phyloP scores from a whole-genome alignment of 768 basidiomycete genomes.

The Pisolithus marmoratus region DNA sequence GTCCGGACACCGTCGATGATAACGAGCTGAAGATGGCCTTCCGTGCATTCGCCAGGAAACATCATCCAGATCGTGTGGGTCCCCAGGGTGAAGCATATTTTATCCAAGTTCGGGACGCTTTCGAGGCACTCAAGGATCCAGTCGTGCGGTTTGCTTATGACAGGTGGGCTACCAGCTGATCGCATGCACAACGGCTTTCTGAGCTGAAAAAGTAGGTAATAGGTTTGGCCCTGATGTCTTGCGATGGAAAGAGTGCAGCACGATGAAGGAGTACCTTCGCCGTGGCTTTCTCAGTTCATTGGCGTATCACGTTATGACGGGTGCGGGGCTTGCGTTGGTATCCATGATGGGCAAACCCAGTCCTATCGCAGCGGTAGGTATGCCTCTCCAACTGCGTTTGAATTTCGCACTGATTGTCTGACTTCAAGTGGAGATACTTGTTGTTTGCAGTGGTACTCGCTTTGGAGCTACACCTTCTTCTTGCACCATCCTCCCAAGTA shows the following conservation, averaged over 20 bases:
- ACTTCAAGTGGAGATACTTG: slow-evolving; percentile 69
- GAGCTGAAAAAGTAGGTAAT: slow-evolving; percentile 5
- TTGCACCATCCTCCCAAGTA: slow-evolving; percentile 44
- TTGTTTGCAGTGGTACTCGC: slow-evolving; percentile 58
- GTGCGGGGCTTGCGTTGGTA: slow-evolving; percentile 52
- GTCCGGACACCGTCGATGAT: slow-evolving; percentile 56
- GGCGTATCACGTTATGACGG: slow-evolving; percentile 63
- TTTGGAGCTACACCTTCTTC: slow-evolving; percentile 59
- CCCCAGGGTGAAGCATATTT: slow-evolving; percentile 56
- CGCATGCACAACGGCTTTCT: background rate
- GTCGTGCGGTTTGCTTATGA: slow-evolving; percentile 81
- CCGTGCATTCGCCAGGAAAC: slow-evolving; percentile 62
- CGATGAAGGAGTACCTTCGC: slow-evolving; percentile 61
- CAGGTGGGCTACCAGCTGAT: slow-evolving; percentile 40
- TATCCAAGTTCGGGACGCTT: slow-evolving; percentile 65
- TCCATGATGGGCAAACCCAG: slow-evolving; percentile 56
- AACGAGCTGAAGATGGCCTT: slow-evolving; percentile 65
- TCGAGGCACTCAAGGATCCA: slow-evolving; percentile 75
- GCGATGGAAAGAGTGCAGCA: slow-evolving; percentile 62
- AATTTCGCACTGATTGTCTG: slow-evolving; percentile 3
- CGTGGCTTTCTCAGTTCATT: slow-evolving; percentile 57
- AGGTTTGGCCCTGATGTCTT: slow-evolving; percentile 78
- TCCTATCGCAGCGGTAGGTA: slow-evolving; percentile 60
- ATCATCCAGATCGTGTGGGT: slow-evolving; percentile 74
- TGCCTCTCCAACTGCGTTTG: background rate